Evolutionary conservation across 495 filamentous ascomycete species (phyloP), one percentile per base, ranked within the genome.

Genomic region (Sabuloglossum arenarium): DNA sequence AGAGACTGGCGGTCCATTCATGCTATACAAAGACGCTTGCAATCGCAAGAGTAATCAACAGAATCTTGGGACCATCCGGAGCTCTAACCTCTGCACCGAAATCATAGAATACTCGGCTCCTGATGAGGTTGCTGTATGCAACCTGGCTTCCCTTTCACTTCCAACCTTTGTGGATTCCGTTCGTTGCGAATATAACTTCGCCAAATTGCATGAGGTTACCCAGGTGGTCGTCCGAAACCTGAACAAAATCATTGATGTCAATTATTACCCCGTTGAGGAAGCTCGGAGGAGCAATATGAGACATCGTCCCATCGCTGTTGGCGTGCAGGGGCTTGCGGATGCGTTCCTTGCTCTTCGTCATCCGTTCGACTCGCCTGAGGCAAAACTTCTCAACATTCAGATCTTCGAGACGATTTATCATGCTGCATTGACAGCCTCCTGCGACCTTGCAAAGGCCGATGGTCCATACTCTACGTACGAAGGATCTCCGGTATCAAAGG

Each of bases 331-430:
- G 75, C 82, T 98, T 61, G 91, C 91, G n/a, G 91, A 98, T 76
- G 86, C 86, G 51, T 98, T 98, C 82, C 78, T 98, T 59, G 90
- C 93, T 55, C 82, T 98, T 56, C 91, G 93, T 64, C 75, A 94
- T 72, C 91, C 91, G 9, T 98, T 98, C 67, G 91, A 98, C 66
- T 98, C 93, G 0, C 77, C 85, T 19, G 86, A 95, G 72, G 91
- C 91, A 45, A 82, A 82, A 61, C 78, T 90, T 64, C 78, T 98
- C 63, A 98, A 98, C 76, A 90, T 83, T 63, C 88, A 97, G 69
- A 96, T 98, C 67, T 98, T 98, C 64, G 91, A 98, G 78, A 98
- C 91, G 42, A 96, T 98, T 71, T 98, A 98, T 72, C 91, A 98
- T 67, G 91, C 81, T 66, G 88, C 87, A 57, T 72, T 98, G 56